These are phyloP conservation scores for Pichia sp. DNA, from an alignment of 1,139 yeast genomes.

Conservation along the genomic window DNA sequence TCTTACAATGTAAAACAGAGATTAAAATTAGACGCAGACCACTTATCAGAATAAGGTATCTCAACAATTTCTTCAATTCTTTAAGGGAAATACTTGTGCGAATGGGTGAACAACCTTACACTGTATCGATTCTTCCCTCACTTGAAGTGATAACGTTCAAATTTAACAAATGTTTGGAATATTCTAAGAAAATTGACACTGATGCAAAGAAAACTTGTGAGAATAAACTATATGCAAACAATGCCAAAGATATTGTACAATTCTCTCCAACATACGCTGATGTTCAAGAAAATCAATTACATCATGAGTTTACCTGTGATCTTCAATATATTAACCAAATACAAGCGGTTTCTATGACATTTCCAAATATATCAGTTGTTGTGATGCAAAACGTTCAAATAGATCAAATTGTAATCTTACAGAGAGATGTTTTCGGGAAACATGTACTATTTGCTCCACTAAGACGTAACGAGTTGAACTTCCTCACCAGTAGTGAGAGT, in stretches of 20 bases:
- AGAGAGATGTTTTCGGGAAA: slow-evolving; percentile 25
- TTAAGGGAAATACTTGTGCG: slow-evolving; percentile 28
- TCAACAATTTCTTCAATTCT: slow-evolving; percentile 25
- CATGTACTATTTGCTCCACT: slow-evolving; percentile 33
- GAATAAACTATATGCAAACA: slow-evolving; percentile 13
- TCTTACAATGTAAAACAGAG: slow-evolving; percentile 31
- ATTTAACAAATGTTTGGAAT: slow-evolving; percentile 14
- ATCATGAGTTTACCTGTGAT: slow-evolving; percentile 12
- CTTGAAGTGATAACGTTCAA: slow-evolving; percentile 21
- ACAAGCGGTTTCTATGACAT: slow-evolving; percentile 18
- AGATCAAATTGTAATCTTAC: slow-evolving; percentile 19
- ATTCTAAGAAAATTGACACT: slow-evolving; percentile 19
- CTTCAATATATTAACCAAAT: slow-evolving; percentile 21
- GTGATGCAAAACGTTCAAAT: slow-evolving; percentile 10
- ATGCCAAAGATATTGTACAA: slow-evolving; percentile 20
- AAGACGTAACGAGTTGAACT: slow-evolving; percentile 23
- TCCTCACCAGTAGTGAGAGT: slow-evolving; percentile 13
- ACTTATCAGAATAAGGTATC: slow-evolving; percentile 31
- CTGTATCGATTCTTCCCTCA: slow-evolving; percentile 19
- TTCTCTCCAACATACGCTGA: slow-evolving; percentile 18
- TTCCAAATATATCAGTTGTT: slow-evolving; percentile 15
- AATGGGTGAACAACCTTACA: slow-evolving; percentile 16
- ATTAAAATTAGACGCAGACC: slow-evolving; percentile 35
- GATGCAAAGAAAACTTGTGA: slow-evolving; percentile 16
- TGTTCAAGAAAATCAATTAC: slow-evolving; percentile 10